These are phyloP conservation scores for Recurvomyces mirabilis DNA, from an alignment of 495 filamentous ascomycete species.

Conservation along the genomic window DNA sequence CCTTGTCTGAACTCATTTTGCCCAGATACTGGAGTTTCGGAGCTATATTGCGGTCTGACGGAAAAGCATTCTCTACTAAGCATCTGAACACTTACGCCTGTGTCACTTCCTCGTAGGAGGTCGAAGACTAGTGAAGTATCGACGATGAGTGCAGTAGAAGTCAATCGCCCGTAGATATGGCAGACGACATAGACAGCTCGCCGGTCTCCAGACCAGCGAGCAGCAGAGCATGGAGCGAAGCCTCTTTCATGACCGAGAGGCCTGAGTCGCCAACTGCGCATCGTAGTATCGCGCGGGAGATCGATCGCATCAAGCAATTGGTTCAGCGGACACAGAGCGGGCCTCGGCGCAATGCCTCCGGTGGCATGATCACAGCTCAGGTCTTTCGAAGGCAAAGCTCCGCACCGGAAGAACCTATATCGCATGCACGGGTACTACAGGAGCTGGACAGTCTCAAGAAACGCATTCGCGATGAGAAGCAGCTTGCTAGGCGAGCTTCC, in stretches of 20 bases:
- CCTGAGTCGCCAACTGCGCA: slow-evolving; percentile 1
- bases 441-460: slow-evolving; percentile 16
- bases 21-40: too few species aligned
- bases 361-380: slow-evolving; percentile 14
- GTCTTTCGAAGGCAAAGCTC: slow-evolving; percentile 7
- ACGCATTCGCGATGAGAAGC: slow-evolving; percentile 7
- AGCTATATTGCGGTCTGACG: too few species aligned
- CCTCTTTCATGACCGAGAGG: slow-evolving; percentile 1
- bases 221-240: slow-evolving; percentile 6
- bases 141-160: too few species aligned
- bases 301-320: slow-evolving; percentile 21
- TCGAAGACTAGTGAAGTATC: too few species aligned
- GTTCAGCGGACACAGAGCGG: slow-evolving; percentile 10
- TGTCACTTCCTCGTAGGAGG: too few species aligned
- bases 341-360: not conserved
- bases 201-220: not conserved
- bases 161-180: too few species aligned
- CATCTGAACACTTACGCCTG: too few species aligned
- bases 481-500: not conserved
- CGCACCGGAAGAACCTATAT: slow-evolving; percentile 3
- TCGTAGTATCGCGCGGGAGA: slow-evolving; percentile 9
- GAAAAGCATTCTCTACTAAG: too few species aligned
- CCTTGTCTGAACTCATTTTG: too few species aligned
- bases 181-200: not conserved
- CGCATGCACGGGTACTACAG: slow-evolving; percentile 10